Evolutionary conservation across 2,329 filamentous ascomycete species (phyloP).

Genomic region (Colletotrichum phormii): DNA sequence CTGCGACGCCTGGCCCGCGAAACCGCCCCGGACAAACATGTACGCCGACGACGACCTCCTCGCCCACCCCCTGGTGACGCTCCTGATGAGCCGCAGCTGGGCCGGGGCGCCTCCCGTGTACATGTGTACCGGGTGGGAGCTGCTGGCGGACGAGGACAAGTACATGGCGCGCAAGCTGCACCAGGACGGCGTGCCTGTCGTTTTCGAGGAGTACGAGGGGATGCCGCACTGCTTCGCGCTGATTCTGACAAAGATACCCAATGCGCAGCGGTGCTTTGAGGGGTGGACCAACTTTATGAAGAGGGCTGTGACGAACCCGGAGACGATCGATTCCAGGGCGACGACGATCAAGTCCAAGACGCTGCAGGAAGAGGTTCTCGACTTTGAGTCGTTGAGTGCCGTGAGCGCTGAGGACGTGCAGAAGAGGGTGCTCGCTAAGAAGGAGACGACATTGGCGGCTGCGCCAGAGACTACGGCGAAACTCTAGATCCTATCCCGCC

Average conservation of each 20-base stretch:
- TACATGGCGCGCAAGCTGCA: constrained; percentile 69
- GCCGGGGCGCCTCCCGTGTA: constrained; percentile 72
- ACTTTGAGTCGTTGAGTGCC: constrained; percentile 55
- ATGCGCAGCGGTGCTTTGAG: constrained; percentile 63
- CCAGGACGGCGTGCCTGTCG: constrained; percentile 68
- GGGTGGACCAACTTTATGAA: constrained; percentile 69
- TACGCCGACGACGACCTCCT: constrained; percentile 67
- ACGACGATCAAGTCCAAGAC: constrained; percentile 62
- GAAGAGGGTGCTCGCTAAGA: constrained; percentile 48
- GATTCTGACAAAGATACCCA: constrained; percentile 60
- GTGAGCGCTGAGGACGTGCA: constrained; percentile 57
- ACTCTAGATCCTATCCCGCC: constrained; percentile 39
- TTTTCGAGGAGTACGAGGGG: constrained; percentile 79
- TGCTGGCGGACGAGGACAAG: constrained; percentile 75
- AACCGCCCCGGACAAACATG: constrained; percentile 63
- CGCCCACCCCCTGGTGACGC: constrained; percentile 75
- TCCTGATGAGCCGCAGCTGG: constrained; percentile 72
- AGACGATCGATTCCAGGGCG: constrained; percentile 52
- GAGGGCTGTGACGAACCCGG: constrained; percentile 50
- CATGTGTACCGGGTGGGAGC: constrained; percentile 77
- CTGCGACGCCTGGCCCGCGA: constrained; percentile 69
- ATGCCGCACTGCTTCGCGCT: constrained; percentile 83
- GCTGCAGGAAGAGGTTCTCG: constrained; percentile 59
- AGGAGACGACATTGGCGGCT: constrained; percentile 35
- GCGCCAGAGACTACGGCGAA: constrained; percentile 44